Evolutionary conservation across 2,329 filamentous ascomycete species (phyloP).

Genomic region (Tolypocladium nubicola): DNA sequence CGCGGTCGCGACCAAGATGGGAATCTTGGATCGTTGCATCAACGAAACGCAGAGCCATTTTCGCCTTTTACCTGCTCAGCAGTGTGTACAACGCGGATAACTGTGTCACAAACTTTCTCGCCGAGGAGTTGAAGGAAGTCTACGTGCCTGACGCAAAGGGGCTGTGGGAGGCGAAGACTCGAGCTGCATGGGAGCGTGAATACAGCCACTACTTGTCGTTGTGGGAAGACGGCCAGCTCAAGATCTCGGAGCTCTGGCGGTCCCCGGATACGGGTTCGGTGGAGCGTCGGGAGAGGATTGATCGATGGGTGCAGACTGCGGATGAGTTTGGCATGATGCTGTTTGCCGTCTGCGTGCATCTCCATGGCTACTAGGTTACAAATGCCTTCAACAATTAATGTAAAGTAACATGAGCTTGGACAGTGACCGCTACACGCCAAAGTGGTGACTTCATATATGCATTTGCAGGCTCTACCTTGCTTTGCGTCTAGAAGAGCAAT

Average conservation of each 20-base stretch:
- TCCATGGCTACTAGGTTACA: constrained; percentile 4
- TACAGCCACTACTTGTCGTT: constrained; percentile 31
- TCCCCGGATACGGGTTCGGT: constrained; percentile 19
- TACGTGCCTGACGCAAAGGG: constrained; percentile 27
- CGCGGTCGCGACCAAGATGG: constrained; percentile 24
- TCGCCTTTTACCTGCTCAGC: constrained; percentile 42
- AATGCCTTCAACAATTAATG: too few species aligned
- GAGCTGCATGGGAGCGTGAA: constrained; percentile 27
- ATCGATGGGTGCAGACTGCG: constrained; percentile 36
- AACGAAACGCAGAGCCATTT: constrained; percentile 40
- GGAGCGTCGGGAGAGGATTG: constrained; percentile 26
- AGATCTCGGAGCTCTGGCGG: constrained; percentile 42
- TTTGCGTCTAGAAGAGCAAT: too few species aligned
- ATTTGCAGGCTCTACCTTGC: too few species aligned
- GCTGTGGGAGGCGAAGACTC: constrained; percentile 30
- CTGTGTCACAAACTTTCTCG: constrained; percentile 34
- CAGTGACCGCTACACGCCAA: too few species aligned
- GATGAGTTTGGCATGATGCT: constrained; percentile 46
- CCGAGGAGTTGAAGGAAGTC: constrained; percentile 34
- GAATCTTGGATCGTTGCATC: constrained; percentile 43
- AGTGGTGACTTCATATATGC: too few species aligned
- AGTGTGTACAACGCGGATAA: constrained; percentile 33
- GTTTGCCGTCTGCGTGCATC: constrained; percentile 26
- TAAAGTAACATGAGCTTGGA: too few species aligned
- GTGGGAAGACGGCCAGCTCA: constrained; percentile 28